Percentiles rank a stretch among this genome's conserved stretches.
phyloP scores from a whole-genome alignment of 441 rosid species.

The Jatropha podagrica region DNA sequence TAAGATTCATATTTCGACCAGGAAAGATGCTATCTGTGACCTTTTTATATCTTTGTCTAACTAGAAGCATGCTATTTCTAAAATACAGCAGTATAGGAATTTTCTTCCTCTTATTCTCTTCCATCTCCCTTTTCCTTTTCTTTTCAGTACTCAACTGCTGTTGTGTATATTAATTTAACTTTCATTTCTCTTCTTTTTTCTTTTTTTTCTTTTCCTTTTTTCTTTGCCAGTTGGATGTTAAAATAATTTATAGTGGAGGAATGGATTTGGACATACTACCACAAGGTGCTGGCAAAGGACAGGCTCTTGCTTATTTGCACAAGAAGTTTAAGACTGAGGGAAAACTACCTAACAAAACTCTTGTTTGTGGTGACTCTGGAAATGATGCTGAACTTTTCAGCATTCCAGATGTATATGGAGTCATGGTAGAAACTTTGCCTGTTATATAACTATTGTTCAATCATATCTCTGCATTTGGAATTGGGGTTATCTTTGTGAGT shows the following conservation, averaged over 20 bases:
- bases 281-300: conserved; percentile 98
- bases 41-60: not conserved
- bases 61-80: not conserved
- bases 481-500: not conserved
- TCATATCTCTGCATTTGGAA: conserved; percentile 15
- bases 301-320: conserved; percentile 86
- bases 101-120: not conserved
- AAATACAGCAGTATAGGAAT: not conserved
- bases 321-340: conserved; percentile 71
- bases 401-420: conserved; percentile 79
- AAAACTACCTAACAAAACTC: conserved; percentile 65
- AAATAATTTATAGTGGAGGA: conserved; percentile 94
- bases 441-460: not conserved
- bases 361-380: conserved; percentile 97
- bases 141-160: not conserved
- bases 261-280: conserved; percentile 94
- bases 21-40: not conserved
- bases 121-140: conserved; percentile 9
- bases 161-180: not conserved
- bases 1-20: conserved; percentile 33
- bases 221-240: conserved; percentile 72
- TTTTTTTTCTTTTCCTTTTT: not conserved
- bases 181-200: not conserved
- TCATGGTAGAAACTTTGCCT: conserved; percentile 59
- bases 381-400: conserved; percentile 90